A percentile compares a stretch with the other conserved stretches of the same genome.
Evolutionary conservation across 1,284 basidiomycete genomes (phyloP).

Genomic region (Cutaneotrichosporon sp.): DNA sequence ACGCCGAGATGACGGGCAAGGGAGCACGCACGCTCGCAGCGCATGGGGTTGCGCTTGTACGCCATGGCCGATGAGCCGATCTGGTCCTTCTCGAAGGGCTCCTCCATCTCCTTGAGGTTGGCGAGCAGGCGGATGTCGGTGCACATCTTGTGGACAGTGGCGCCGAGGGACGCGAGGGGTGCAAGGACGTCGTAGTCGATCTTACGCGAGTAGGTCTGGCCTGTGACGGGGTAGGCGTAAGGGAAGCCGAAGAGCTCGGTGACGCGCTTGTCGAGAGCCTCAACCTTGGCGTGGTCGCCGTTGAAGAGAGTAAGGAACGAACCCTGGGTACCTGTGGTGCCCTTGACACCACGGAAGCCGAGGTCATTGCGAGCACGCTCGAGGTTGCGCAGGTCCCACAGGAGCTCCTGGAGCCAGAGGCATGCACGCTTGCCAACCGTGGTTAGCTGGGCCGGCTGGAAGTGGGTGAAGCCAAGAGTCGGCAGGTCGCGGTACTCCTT

Average conservation of each 20-base stretch:
- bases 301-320: constrained; percentile 93
- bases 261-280: constrained; percentile 81
- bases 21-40: constrained; percentile 93
- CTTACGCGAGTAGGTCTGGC: constrained; percentile 97
- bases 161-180: constrained; percentile 83
- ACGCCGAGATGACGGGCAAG: constrained; percentile 89
- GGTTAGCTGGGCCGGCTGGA: constrained; percentile 96
- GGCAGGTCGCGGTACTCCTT: constrained; percentile 69
- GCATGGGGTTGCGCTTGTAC: constrained; percentile 99
- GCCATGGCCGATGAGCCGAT: constrained; percentile 98
- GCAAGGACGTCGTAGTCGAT: constrained; percentile 91
- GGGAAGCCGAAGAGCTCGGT: constrained; percentile 87
- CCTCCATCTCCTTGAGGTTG: constrained; percentile 96
- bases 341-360: constrained; percentile 97
- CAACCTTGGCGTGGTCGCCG: constrained; percentile 90
- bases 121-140: constrained; percentile 90
- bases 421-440: constrained; percentile 99
- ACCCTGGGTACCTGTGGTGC: constrained; percentile 96
- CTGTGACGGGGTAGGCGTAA: constrained; percentile 95
- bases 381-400: constrained; percentile 96
- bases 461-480: constrained; percentile 96
- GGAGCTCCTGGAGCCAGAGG: constrained; percentile 93
- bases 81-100: constrained; percentile 98
- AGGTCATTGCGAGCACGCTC: constrained; percentile 85
- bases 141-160: constrained; percentile 95